Evolutionary conservation across 495 filamentous ascomycete genomes (phyloP), one percentile per base, ranked within the genome.

Genomic region (Daldinia decipiens): DNA sequence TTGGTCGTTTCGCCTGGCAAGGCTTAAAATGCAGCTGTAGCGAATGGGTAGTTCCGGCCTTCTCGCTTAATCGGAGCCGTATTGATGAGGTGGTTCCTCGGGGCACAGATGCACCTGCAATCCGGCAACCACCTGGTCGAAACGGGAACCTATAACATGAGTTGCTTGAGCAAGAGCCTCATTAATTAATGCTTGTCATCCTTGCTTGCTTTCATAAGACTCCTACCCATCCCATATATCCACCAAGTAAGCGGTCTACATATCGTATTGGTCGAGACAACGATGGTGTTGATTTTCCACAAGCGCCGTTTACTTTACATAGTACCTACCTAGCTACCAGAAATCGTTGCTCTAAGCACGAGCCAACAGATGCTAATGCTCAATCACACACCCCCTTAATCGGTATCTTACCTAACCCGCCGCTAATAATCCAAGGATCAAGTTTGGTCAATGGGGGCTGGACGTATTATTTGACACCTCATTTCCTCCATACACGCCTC

Each of bases 1-100:
- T 98, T 24, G 95, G 96, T 45, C 90, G 94, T 68, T 98, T 97
- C 73, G 91, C 94, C 31, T 99, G 96, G 95, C 92, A 96, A 75
- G 95, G 96, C 60, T 88, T 98, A 82, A 90, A 87, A 79, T 99
- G 95, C 81, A 97, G 90, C 70, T 98, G 95, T 79, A 89, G 90
- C 39, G 87, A 91, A 34, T 97, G 96, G 94, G 84, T 97, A 9
- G 89, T 93, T 19, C 96, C 96, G n/a, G 94, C 91, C 8, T 93
- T 98, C 73, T 93, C 89, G 65, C 81, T 98, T 62, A 89, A 92
- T 38, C 91, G 88, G 78, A 89, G 91, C 56, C 88, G 90, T 68
- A 88, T 97, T 15, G 96, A 98, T 79, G 90, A 92, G 77, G 81
- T 90, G n/a, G 62, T 60, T 45, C 59, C 68, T 4, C 65, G 45